Evolutionary conservation across 495 filamentous ascomycete genomes (phyloP).

Genomic region (Podospora pseudopauciseta): DNA sequence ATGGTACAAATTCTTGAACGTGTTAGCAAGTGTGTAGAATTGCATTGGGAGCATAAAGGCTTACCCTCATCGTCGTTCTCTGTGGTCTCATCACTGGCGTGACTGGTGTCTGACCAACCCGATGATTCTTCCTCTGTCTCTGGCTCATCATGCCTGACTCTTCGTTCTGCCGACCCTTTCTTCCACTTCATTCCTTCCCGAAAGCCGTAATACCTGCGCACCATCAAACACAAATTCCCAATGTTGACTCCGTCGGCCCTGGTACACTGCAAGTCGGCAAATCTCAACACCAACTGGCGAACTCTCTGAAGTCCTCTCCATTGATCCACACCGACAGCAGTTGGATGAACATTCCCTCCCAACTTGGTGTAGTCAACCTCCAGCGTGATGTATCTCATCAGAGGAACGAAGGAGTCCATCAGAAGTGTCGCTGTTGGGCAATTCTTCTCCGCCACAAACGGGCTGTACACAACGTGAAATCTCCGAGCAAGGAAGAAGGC

Average conservation of each 20-base stretch:
- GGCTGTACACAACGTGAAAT: conserved; percentile 33
- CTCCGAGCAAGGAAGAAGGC: conserved; percentile 26
- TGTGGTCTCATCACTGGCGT: neutral
- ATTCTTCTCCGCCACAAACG: conserved; percentile 14
- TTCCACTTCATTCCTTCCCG: conserved; percentile 10
- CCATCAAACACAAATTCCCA: conserved; percentile 25
- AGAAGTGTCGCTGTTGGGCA: conserved; percentile 20
- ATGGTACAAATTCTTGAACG: conserved; percentile 10
- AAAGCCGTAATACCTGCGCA: conserved; percentile 29
- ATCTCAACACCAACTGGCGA: conserved; percentile 15
- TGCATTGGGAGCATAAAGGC: neutral
- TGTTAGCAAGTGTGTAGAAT: neutral
- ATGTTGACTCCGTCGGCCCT: conserved; percentile 14
- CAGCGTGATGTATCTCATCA: conserved; percentile 30
- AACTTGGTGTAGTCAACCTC: conserved; percentile 33
- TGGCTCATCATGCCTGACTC: neutral
- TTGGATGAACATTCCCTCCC: conserved; percentile 17
- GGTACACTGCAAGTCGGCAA: conserved; percentile 19
- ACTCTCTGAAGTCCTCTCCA: conserved; percentile 8
- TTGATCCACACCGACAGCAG: conserved; percentile 14
- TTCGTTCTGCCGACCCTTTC: neutral
- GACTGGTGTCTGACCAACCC: too few species aligned
- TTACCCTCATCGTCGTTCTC: neutral
- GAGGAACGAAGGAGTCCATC: conserved; percentile 23
- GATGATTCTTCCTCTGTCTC: neutral